Conservation (phyloP, 495 filamentous ascomycete genomes). For the Clohesyomyces aquaticus region DNA sequence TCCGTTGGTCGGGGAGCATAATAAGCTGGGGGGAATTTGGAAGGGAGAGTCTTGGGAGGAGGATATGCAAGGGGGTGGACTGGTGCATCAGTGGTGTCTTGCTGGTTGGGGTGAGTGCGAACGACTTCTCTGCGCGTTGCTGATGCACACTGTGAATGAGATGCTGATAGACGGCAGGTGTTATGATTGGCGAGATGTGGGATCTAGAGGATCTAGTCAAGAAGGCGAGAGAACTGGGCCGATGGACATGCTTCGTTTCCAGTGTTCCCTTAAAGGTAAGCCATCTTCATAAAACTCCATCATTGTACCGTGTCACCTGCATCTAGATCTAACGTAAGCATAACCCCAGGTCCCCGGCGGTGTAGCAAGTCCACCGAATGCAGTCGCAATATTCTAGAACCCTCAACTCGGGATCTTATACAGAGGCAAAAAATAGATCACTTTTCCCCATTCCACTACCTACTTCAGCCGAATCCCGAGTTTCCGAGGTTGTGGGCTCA, state of each 20-base stretch:
- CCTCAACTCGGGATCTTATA: not conserved
- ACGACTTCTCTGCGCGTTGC: slow-evolving; percentile 2
- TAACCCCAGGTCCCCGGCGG: slow-evolving; percentile 34
- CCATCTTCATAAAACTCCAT: too few species aligned
- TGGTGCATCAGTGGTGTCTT: slow-evolving; percentile 34
- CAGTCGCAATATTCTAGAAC: slow-evolving; percentile 34
- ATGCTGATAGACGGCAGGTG: not conserved
- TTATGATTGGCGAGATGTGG: slow-evolving; percentile 41
- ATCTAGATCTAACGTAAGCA: too few species aligned
- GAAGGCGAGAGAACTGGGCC: slow-evolving; percentile 8
- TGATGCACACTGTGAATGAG: not conserved
- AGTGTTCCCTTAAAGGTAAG: slow-evolving; percentile 35
- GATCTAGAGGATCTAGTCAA: slow-evolving; percentile 35
- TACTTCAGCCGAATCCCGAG: not conserved
- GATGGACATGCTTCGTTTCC: slow-evolving; percentile 35
- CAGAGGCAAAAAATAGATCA: too few species aligned
- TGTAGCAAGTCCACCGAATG: slow-evolving; percentile 33
- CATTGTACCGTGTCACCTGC: too few species aligned
- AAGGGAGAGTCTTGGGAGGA: slow-evolving; percentile 34
- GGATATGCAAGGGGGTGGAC: slow-evolving; percentile 33
- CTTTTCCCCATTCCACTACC: not conserved
- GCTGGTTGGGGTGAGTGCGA: slow-evolving; percentile 28
- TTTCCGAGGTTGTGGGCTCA: not conserved
- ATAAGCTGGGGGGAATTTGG: slow-evolving; percentile 28
- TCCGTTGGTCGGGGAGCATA: slow-evolving; percentile 31